Evolutionary conservation across 1,284 basidiomycete species (phyloP), one percentile per base, ranked within the genome.

Genomic region (Moniliella sp.): DNA sequence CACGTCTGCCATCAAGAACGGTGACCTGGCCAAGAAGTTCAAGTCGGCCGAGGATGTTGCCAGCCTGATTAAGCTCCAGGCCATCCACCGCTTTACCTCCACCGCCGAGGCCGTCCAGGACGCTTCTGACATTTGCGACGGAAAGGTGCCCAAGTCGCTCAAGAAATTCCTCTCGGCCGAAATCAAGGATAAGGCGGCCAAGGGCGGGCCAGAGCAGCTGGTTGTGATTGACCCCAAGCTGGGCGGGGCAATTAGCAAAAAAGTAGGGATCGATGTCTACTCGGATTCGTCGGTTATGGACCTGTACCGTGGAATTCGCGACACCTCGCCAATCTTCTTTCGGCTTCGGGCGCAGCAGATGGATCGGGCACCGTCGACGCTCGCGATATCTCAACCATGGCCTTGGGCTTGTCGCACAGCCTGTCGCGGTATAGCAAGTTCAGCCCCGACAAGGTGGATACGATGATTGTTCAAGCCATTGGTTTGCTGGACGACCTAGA

Each of bases 381-480:
- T n/a, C 79, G 82, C 60, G 86, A 94, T 64, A 67, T 97, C 40
- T 78, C 82, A 37, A 94, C 86, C 31, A 97, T 97, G 88, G 82
- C 79, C 52, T 77, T 99, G 46, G 88, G 88, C 63, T 72, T 97
- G 30, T 88, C 88, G 31, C 88, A 99, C 70, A 82, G 81, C 13
- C 94, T 91, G 69, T 94, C 84, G 18, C 77, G 88, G 47, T 79
- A 86, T 37, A 97, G 94, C 50, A 58, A 58, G 64, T 97, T 97
- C 75, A 97, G 97, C 68, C 88, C 94, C 48, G 94, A 97, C 72
- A 73, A 88, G 46, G 76, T 82, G 43, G 88, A 99, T 68, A 99
- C 97, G 69, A 99, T 99, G 88, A 97, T 99, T 67, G 97, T 97
- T 57, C 91, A 97, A 66, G 88, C 88, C 34, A 94, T 97, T 57